phyloP scores from a whole-genome alignment of 345 rosid species.

The Brassica nigra region DNA sequence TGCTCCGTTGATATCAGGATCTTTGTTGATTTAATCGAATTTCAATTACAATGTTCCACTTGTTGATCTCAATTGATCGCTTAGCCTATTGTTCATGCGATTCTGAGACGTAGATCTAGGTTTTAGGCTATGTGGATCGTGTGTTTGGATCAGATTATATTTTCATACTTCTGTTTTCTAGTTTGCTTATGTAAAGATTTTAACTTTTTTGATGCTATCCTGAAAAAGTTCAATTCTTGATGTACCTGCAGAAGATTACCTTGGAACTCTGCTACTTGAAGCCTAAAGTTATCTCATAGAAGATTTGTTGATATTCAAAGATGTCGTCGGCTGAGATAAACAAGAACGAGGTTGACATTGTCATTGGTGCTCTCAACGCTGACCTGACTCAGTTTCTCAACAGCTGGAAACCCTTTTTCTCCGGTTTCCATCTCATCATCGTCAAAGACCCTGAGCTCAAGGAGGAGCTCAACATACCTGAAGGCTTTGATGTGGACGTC shows the following conservation, averaged over 20 bases:
- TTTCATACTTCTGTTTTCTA: conserved; percentile 2
- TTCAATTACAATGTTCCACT: background rate
- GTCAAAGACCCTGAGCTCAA: conserved; percentile 93
- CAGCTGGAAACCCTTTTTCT: conserved; percentile 72
- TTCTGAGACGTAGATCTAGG: conserved; percentile 20
- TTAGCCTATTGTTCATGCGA: conserved; percentile 5
- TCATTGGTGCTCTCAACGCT: conserved; percentile 80
- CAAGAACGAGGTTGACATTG: conserved; percentile 83
- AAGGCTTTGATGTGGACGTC: conserved; percentile 72
- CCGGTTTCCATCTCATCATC: conserved; percentile 78
- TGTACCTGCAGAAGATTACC: conserved; percentile 29
- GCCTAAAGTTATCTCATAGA: too few relatives aligned
- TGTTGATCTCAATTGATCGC: background rate
- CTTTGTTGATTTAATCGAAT: background rate
- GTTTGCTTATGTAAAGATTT: background rate
- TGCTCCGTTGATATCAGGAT: conserved; percentile 3
- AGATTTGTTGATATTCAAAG: conserved; percentile 30
- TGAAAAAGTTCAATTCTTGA: conserved; percentile 5
- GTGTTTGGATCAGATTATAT: background rate
- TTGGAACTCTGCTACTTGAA: background rate
- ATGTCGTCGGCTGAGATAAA: conserved; percentile 59
- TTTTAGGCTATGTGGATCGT: background rate
- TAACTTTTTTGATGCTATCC: background rate
- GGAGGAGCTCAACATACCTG: conserved; percentile 78
- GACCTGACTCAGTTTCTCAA: conserved; percentile 72